Percentiles rank a stretch among this genome's conserved stretches.
Evolutionary conservation across 352 stramenopile species (phyloP).

Genomic region (Blastocystis sp.): DNA sequence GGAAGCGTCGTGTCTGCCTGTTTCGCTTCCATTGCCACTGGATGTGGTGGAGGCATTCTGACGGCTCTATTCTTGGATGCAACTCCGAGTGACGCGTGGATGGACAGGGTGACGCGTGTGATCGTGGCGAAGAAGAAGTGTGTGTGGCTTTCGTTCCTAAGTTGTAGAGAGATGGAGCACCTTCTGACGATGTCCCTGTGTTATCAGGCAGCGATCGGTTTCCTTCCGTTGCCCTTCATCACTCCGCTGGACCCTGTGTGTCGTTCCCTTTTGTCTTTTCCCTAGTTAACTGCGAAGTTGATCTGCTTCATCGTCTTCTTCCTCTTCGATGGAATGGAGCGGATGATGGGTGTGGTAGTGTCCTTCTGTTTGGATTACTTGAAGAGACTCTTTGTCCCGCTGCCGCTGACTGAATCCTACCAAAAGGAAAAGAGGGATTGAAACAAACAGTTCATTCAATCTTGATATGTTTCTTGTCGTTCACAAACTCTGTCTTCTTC

Average conservation of each 20-base stretch:
- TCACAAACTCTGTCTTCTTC: neutral
- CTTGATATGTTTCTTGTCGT: neutral
- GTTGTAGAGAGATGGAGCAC: constrained; percentile 4
- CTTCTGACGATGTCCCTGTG: constrained; percentile 1
- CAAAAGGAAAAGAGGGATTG: no score
- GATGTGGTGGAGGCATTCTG: constrained; percentile 1
- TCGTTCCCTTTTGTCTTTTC: neutral
- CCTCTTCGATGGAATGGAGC: neutral
- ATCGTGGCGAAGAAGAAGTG: neutral
- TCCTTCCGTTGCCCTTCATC: neutral
- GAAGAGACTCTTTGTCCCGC: neutral
- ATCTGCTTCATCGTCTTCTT: neutral
- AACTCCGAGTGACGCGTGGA: neutral
- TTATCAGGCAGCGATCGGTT: constrained; percentile 11
- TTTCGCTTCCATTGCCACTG: constrained; percentile 24
- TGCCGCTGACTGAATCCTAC: neutral
- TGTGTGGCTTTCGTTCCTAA: neutral
- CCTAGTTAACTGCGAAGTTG: neutral
- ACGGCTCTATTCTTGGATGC: neutral
- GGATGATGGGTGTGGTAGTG: neutral
- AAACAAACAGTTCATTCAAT: neutral
- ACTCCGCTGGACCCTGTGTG: neutral
- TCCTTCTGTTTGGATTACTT: neutral
- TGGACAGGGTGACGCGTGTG: constrained; percentile 1
- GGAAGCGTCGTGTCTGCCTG: constrained; percentile 4